Evolutionary conservation across 1,284 basidiomycete genomes (phyloP).

Genomic region (Agaricales sp.): DNA sequence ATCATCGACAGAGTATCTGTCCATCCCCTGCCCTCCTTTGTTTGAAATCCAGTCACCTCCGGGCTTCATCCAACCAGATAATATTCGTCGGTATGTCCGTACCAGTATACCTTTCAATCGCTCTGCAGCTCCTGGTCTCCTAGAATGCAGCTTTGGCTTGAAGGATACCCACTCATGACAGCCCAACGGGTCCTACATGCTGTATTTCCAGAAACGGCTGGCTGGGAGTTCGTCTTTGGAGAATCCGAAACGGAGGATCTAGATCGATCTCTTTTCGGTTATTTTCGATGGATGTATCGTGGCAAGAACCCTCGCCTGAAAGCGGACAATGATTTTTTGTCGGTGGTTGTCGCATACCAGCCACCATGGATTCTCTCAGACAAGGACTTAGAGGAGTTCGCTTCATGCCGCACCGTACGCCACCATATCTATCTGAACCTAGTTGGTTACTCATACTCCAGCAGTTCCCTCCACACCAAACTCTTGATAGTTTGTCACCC

Average conservation of each 20-base stretch:
- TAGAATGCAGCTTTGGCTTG: conserved; percentile 33
- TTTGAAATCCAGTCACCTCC: conserved; percentile 19
- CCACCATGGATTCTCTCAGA: conserved; percentile 54
- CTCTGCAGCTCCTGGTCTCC: conserved; percentile 2
- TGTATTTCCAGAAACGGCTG: conserved; percentile 26
- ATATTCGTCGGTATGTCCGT: conserved; percentile 27
- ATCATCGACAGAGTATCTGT: conserved; percentile 25
- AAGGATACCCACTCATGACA: conserved; percentile 43
- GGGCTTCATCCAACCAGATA: conserved; percentile 20
- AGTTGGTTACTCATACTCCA: conserved; percentile 26
- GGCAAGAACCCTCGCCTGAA: conserved; percentile 10
- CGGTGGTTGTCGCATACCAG: conserved; percentile 44
- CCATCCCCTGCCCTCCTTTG: conserved; percentile 31
- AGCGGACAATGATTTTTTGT: conserved; percentile 18
- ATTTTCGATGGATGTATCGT: conserved; percentile 36
- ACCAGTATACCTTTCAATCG: not conserved
- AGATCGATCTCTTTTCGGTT: conserved; percentile 26
- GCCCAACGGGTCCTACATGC: conserved; percentile 42
- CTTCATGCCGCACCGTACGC: conserved; percentile 33
- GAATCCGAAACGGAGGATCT: conserved; percentile 25
- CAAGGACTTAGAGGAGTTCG: conserved; percentile 46
- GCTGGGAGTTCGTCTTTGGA: conserved; percentile 32
- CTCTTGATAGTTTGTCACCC: conserved; percentile 8
- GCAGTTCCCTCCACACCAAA: conserved; percentile 12
- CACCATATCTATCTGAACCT: not conserved